phyloP scores from a whole-genome alignment of 2,329 filamentous ascomycete species.

The Claviceps cyperi region DNA sequence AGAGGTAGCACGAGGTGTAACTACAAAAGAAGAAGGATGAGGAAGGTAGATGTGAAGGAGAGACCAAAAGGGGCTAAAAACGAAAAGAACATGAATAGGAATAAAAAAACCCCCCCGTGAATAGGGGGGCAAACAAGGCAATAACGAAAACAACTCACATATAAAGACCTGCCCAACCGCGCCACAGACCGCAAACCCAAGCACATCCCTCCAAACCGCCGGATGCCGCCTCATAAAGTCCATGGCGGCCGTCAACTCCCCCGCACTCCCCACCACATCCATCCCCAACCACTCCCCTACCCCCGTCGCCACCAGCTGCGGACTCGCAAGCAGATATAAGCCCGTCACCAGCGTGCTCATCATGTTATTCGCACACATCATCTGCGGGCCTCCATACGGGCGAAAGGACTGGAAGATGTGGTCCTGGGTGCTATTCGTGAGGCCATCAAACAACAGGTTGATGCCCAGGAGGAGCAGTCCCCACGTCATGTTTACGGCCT shows the following conservation, averaged over 20 bases:
- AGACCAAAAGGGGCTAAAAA: too few relatives aligned
- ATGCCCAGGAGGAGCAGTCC: conserved; percentile 72
- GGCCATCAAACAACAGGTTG: conserved; percentile 87
- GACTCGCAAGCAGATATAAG: conserved; percentile 61
- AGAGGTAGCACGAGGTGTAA: too few relatives aligned
- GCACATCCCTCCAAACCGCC: conserved; percentile 68
- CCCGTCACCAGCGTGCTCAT: conserved; percentile 68
- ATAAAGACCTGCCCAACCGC: conserved; percentile 95
- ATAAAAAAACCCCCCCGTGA: too few relatives aligned
- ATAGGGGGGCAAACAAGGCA: neutral
- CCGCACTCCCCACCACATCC: conserved; percentile 48
- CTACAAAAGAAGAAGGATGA: too few relatives aligned
- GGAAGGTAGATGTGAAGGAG: too few relatives aligned
- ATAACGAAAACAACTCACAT: conserved; percentile 32
- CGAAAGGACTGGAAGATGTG: conserved; percentile 74
- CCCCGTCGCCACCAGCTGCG: conserved; percentile 59
- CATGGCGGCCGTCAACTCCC: conserved; percentile 67
- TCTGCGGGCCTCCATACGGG: conserved; percentile 81
- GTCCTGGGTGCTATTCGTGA: conserved; percentile 95
- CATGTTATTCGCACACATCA: conserved; percentile 98
- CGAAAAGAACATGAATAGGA: too few relatives aligned
- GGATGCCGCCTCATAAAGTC: conserved; percentile 71
- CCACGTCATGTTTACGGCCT: conserved; percentile 50
- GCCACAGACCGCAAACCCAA: conserved; percentile 81
- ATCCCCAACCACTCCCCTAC: conserved; percentile 52